These are phyloP conservation scores for Saussurea involucrata DNA, from an alignment of 129 eudicot species.

Conservation along the genomic window DNA sequence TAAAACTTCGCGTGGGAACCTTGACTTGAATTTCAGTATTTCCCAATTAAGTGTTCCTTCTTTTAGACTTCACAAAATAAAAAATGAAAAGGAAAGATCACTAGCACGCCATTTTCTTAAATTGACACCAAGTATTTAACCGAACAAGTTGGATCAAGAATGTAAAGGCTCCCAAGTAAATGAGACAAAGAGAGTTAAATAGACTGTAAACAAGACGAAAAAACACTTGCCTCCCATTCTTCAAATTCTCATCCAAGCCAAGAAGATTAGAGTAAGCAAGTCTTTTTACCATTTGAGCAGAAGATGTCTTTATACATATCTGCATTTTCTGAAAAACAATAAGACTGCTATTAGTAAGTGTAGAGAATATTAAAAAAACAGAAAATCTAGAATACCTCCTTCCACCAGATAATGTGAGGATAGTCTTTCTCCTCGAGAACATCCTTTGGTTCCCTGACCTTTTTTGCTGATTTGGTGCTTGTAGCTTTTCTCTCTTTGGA, in stretches of 20 bases:
- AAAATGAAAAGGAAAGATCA: background rate
- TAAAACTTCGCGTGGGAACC: slow-evolving; percentile 80
- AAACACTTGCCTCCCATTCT: slow-evolving; percentile 65
- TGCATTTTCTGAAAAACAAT: slow-evolving; percentile 61
- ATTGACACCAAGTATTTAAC: background rate
- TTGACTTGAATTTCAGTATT: slow-evolving; percentile 72
- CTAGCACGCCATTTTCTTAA: background rate
- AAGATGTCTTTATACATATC: slow-evolving; percentile 61
- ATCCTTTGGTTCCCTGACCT: slow-evolving; percentile 28
- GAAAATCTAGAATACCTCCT: slow-evolving; percentile 52
- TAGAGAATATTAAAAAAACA: background rate
- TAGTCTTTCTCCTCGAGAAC: slow-evolving; percentile 49
- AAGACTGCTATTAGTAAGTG: background rate
- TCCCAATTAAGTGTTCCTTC: slow-evolving; percentile 83
- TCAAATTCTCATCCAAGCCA: slow-evolving; percentile 75
- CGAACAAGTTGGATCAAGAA: background rate
- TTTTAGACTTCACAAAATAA: slow-evolving; percentile 45
- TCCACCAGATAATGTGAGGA: slow-evolving; percentile 85
- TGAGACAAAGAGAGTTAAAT: background rate
- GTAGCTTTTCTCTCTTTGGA: slow-evolving; percentile 40
- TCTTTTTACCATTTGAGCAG: slow-evolving; percentile 58
- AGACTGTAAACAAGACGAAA: background rate
- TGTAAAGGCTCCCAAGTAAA: background rate
- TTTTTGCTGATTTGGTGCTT: slow-evolving; percentile 42
- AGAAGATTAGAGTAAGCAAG: slow-evolving; percentile 69